phyloP scores from a whole-genome alignment of 805 yeast species.

The Candida coquimbonensis region DNA sequence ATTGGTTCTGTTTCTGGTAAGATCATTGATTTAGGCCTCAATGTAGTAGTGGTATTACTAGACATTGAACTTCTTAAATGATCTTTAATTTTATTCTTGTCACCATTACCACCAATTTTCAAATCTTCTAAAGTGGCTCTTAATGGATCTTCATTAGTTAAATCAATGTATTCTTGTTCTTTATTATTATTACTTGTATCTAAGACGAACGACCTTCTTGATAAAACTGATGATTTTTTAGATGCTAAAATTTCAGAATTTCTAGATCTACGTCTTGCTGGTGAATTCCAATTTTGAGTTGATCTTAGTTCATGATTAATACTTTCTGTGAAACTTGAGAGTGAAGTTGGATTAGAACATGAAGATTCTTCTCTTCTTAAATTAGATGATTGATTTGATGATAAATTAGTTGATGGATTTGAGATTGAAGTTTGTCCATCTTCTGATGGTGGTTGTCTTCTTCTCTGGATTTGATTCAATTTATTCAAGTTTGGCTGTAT shows the following conservation, averaged over 20 bases:
- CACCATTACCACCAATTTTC: conserved; percentile 36
- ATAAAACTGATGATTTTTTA: conserved; percentile 12
- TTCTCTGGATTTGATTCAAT: conserved; percentile 12
- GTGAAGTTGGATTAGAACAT: conserved; percentile 24
- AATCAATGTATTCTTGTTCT: conserved; percentile 4
- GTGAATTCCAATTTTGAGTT: conserved; percentile 25
- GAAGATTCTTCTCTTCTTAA: conserved; percentile 19
- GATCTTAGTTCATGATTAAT: conserved; percentile 17
- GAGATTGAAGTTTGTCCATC: conserved; percentile 25
- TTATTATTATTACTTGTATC: conserved; percentile 6
- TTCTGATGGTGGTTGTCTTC: conserved; percentile 26
- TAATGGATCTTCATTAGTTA: conserved; percentile 37
- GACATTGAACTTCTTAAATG: conserved; percentile 14
- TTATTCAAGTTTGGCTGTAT: conserved; percentile 6
- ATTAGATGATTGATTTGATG: conserved; percentile 12
- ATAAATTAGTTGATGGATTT: conserved; percentile 18
- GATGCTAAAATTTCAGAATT: conserved; percentile 12
- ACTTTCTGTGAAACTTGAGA: conserved; percentile 23
- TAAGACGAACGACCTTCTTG: conserved; percentile 21
- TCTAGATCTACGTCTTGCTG: conserved; percentile 23
- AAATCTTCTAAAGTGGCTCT: conserved; percentile 46
- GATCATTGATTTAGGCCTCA: conserved; percentile 24
- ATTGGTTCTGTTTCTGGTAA: conserved; percentile 8
- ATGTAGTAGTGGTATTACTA: conserved; percentile 18
- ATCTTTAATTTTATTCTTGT: conserved; percentile 29